These are phyloP conservation scores for Penicillium sp. DNA, from an alignment of 2,329 filamentous ascomycete genomes.

Conservation along the genomic window DNA sequence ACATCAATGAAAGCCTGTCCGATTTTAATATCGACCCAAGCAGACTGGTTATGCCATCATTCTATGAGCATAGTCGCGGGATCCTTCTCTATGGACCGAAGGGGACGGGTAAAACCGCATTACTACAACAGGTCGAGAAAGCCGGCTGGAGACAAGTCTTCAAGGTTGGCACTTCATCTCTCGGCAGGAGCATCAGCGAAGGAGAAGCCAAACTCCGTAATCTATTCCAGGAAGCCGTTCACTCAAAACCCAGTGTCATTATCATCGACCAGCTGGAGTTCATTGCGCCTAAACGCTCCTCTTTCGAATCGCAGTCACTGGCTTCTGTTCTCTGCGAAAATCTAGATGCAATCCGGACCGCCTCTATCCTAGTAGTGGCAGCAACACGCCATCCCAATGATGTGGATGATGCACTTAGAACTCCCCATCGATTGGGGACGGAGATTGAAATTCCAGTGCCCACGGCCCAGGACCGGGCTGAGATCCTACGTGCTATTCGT, in stretches of 20 bases:
- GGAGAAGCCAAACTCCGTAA: slow-evolving; percentile 59
- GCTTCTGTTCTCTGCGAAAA: slow-evolving; percentile 42
- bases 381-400: slow-evolving; percentile 71
- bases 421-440: slow-evolving; percentile 60
- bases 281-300: slow-evolving; percentile 60
- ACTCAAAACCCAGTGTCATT: slow-evolving; percentile 70
- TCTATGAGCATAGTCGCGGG: slow-evolving; percentile 50
- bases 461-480: slow-evolving; percentile 64
- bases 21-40: slow-evolving; percentile 48
- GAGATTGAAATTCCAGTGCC: slow-evolving; percentile 76
- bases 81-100: slow-evolving; percentile 76
- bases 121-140: slow-evolving; percentile 65
- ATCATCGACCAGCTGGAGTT: slow-evolving; percentile 75
- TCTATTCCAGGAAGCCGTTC: slow-evolving; percentile 66
- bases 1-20: slow-evolving; percentile 65
- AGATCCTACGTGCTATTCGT: slow-evolving; percentile 66
- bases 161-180: slow-evolving; percentile 37
- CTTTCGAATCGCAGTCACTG: slow-evolving; percentile 42
- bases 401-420: slow-evolving; percentile 67
- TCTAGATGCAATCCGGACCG: slow-evolving; percentile 40
- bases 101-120: slow-evolving; percentile 78
- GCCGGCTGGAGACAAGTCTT: slow-evolving; percentile 70
- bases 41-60: slow-evolving; percentile 40
- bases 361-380: slow-evolving; percentile 69
- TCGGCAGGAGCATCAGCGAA: slow-evolving; percentile 39